Percentiles rank a stretch among this genome's conserved stretches.
Evolutionary conservation across 2,329 filamentous ascomycete genomes (phyloP).

Genomic region (Aspergillus fijiensis): DNA sequence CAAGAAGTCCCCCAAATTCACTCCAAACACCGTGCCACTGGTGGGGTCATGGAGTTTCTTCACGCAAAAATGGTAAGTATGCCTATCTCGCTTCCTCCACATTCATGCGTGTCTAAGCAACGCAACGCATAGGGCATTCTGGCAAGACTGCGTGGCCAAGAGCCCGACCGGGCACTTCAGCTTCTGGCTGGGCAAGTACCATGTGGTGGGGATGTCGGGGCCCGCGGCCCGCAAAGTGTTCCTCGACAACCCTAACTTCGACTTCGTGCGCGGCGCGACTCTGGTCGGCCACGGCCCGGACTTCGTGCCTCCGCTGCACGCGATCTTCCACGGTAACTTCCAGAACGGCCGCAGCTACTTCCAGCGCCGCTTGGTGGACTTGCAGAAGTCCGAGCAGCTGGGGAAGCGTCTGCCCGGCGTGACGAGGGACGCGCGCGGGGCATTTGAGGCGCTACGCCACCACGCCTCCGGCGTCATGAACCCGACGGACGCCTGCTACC

Average conservation of each 20-base stretch:
- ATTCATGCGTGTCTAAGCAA: not conserved
- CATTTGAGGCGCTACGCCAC: not conserved
- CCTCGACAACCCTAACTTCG: constrained; percentile 5
- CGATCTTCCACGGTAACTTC: constrained; percentile 1
- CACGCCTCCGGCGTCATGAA: not conserved
- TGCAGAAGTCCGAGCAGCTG: constrained; percentile 3
- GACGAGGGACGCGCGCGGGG: not conserved
- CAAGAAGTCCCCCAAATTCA: not conserved
- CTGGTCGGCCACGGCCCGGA: constrained; percentile 4
- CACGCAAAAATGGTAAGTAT: not conserved
- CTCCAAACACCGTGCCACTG: not conserved
- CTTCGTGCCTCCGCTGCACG: constrained; percentile 3
- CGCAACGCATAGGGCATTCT: not conserved
- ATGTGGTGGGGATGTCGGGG: not conserved
- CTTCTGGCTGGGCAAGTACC: not conserved
- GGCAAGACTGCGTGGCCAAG: constrained; percentile 3
- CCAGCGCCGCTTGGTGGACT: constrained; percentile 1
- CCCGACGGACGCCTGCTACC: not conserved
- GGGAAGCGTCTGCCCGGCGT: constrained; percentile 3
- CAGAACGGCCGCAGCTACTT: constrained; percentile 6
- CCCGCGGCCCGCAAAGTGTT: constrained; percentile 1
- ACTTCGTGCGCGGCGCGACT: not conserved
- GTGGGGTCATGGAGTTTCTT: constrained; percentile 2
- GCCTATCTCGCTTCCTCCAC: no score
- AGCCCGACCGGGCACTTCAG: not conserved